Conservation (phyloP, 2,329 filamentous ascomycete genomes). For the Penicillium decumbens region DNA sequence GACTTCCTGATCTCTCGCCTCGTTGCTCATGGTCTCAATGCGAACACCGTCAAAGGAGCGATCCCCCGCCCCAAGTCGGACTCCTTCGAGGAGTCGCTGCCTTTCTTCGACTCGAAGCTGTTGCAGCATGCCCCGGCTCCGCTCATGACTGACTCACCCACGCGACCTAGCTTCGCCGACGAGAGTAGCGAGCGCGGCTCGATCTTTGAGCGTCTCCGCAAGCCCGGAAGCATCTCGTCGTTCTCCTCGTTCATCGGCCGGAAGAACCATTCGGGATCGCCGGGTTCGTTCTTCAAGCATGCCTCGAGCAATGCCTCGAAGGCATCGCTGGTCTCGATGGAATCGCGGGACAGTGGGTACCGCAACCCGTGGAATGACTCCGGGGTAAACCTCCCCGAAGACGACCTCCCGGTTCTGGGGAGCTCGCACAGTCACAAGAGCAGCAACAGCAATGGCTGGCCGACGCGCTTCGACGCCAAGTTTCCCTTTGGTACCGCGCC, state of each 20-base stretch:
- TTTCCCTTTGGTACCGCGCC: constrained; percentile 60
- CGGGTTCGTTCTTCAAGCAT: constrained; percentile 84
- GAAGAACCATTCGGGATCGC: constrained; percentile 87
- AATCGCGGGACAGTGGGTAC: constrained; percentile 90
- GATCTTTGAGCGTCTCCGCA: constrained; percentile 86
- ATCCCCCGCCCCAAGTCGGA: constrained; percentile 98
- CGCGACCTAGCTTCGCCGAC: constrained; percentile 76
- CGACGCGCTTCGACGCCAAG: constrained; percentile 56
- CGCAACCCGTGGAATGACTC: constrained; percentile 98
- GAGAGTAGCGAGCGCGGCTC: constrained; percentile 75
- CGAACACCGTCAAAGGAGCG: constrained; percentile 81
- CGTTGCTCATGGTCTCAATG: constrained; percentile 82
- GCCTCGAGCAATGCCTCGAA: constrained; percentile 87
- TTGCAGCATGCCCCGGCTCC: constrained; percentile 84
- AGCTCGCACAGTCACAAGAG: constrained; percentile 59
- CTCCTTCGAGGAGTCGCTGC: constrained; percentile 94
- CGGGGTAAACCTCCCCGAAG: constrained; percentile 87
- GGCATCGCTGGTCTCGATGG: constrained; percentile 90
- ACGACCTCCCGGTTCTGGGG: constrained; percentile 58
- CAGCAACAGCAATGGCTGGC: constrained; percentile 57
- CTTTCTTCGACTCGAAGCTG: constrained; percentile 95
- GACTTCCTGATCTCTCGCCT: constrained; percentile 86
- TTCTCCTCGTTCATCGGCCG: constrained; percentile 95
- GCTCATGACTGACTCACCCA: constrained; percentile 79
- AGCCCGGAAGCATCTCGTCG: constrained; percentile 89